Evolutionary conservation across 163 green algal genomes (phyloP).

Genomic region (Chloroidium sp.): DNA sequence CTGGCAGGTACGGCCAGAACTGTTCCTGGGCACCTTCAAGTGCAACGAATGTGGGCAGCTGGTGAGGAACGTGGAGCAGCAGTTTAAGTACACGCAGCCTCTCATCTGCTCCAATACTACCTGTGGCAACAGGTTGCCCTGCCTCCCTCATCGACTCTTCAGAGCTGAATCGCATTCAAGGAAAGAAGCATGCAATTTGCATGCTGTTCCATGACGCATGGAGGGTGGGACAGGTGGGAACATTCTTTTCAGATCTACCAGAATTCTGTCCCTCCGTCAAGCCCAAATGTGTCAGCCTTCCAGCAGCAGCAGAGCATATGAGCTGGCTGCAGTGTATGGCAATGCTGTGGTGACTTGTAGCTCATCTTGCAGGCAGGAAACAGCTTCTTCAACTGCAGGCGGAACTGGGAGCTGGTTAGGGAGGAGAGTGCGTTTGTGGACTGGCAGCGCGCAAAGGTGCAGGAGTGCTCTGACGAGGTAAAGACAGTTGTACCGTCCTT

Average conservation of each 20-base stretch:
- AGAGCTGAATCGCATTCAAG: too few species aligned
- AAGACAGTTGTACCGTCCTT: neutral
- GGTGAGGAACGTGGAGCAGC: constrained; percentile 79
- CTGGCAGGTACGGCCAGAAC: constrained; percentile 61
- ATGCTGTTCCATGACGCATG: too few species aligned
- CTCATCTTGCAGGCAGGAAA: too few species aligned
- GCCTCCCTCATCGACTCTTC: neutral
- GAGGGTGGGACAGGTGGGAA: too few species aligned
- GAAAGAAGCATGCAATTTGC: too few species aligned
- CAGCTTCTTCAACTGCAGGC: constrained; percentile 23
- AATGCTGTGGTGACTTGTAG: too few species aligned
- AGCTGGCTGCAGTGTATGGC: too few species aligned
- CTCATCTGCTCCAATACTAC: constrained; percentile 73
- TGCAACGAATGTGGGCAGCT: constrained; percentile 75
- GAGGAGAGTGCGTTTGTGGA: constrained; percentile 95
- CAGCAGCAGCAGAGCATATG: too few species aligned
- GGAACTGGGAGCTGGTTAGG: constrained; percentile 62
- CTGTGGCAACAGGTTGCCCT: constrained; percentile 80
- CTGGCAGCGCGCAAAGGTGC: constrained; percentile 94
- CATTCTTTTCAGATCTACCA: too few species aligned
- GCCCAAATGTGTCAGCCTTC: too few species aligned
- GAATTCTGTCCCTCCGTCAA: too few species aligned
- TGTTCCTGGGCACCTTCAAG: constrained; percentile 84
- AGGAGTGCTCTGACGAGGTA: constrained; percentile 89
- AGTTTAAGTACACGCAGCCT: constrained; percentile 94